phyloP scores from a whole-genome alignment of 768 basidiomycete species.

The Rhodotorula kratochvilovae region DNA sequence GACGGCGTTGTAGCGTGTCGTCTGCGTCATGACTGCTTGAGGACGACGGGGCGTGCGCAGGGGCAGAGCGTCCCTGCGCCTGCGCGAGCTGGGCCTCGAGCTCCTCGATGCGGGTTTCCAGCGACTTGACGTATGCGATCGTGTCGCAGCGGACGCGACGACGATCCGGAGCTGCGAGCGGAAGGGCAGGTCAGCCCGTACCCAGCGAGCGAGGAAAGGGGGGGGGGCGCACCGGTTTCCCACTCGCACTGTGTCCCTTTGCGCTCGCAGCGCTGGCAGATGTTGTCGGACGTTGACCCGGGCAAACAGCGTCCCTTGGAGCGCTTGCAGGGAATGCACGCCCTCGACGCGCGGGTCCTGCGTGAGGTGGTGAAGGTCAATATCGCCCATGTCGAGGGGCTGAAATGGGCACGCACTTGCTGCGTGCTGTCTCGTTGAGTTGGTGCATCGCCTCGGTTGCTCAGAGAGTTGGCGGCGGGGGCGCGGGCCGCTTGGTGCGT shows the following conservation, averaged over 20 bases:
- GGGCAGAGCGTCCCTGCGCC: not conserved
- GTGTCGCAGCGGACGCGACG: not conserved
- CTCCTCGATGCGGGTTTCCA: not conserved
- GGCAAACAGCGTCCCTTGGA: not conserved
- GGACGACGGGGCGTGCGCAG: not conserved
- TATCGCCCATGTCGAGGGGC: too few species aligned
- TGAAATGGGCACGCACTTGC: too few species aligned
- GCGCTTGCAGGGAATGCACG: not conserved
- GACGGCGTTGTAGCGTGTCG: too few species aligned
- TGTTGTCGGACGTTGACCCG: not conserved
- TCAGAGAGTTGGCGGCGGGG: too few species aligned
- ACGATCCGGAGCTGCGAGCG: not conserved
- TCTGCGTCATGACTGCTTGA: too few species aligned
- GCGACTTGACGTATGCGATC: not conserved
- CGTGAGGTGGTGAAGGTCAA: too few species aligned
- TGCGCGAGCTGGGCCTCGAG: not conserved
- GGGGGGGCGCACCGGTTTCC: not conserved
- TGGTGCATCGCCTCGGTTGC: too few species aligned
- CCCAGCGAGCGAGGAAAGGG: rapidly evolving
- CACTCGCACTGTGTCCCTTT: not conserved
- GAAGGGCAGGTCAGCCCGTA: not conserved
- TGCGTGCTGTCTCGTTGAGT: too few species aligned
- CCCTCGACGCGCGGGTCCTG: not conserved
- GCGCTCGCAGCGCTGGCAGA: not conserved
- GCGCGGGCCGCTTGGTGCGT: too few species aligned